Base-by-base conservation (phyloP, 2,329 filamentous ascomycete species). In the Alternaria sp. region DNA sequence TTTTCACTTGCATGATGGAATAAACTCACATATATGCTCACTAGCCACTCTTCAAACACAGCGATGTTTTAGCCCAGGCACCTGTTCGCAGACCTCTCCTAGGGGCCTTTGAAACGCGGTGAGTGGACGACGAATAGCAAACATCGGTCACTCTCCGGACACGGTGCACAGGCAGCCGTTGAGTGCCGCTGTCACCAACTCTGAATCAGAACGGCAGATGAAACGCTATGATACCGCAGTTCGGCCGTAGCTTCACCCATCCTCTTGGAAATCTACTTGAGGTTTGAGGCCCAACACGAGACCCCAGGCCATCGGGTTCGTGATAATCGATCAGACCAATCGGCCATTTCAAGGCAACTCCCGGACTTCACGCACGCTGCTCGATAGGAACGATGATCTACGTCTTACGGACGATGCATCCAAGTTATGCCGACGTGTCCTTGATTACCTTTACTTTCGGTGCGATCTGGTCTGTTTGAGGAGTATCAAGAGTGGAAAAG, bases 261-360 rank as follows among this genome's bases (percentile, higher is more conserved):
- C 12, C 32, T n/a, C 46, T 49, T 36, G 32, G 32, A 7, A 11
- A 2, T 9, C 32, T 22, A 36, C 39, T 24, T 38, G 14, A 7
- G 12, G 39, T 46, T 51, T 53, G 55, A 53, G 41, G 39, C 30
- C 55, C 48, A 53, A 51, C 20, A 24, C 12, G 18, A 8, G 32
- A 7, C 24, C 48, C 24, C 48, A 53, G 48, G 28, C 32, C 20
- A n/a, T 8, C 14, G 46, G 46, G 20, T 7, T 49, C 32, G 18
- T 48, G 46, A 48, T 48, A 11, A n/a, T 34, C 46, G 18, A 36
- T 24, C 20, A 49, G 46, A 24, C 46, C 46, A 49, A 49, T 49
- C 46, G 46, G 46, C 46, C 46, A 36, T 36, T 24, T 38, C 3
- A 34, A 14, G 39, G 30, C 39, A 36, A 26, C 12, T 44, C 24